A percentile compares a stretch with the other conserved stretches of the same genome.
Conservation (phyloP, 1,139 yeast genomes). For the Nadsonia starkeyi-henricii region DNA sequence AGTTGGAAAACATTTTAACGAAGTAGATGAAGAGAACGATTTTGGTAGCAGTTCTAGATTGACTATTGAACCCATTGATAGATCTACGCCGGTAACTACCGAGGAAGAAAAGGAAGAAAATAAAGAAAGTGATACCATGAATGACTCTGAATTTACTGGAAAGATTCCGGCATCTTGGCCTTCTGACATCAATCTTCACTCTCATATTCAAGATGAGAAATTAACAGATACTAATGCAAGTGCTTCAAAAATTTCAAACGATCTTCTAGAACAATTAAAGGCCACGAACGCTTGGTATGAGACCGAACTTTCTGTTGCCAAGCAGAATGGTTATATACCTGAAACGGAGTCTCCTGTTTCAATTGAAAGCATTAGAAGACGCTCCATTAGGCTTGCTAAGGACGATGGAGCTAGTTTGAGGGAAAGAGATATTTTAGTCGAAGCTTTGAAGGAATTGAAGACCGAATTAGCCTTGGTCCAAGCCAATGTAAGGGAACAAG, state of each 20-base stretch:
- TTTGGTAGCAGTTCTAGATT: neutral
- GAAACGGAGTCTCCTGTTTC: constrained; percentile 19
- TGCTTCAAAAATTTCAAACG: constrained; percentile 5
- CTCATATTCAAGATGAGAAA: constrained; percentile 4
- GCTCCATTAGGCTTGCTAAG: constrained; percentile 18
- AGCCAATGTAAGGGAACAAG: constrained; percentile 19
- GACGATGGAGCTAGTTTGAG: constrained; percentile 16
- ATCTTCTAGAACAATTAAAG: constrained; percentile 19
- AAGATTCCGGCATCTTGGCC: constrained; percentile 6
- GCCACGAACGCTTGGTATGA: constrained; percentile 24
- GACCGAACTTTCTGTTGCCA: constrained; percentile 19
- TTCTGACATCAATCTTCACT: constrained; percentile 1
- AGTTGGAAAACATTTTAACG: too few species aligned
- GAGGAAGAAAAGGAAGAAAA: neutral
- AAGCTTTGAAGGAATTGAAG: constrained; percentile 21
- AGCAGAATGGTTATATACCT: constrained; percentile 19
- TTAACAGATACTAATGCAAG: too few species aligned
- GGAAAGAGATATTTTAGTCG: constrained; percentile 19
- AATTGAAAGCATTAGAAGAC: constrained; percentile 18
- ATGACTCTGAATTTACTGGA: constrained; percentile 3
- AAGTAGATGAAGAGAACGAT: neutral
- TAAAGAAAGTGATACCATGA: constrained; percentile 1
- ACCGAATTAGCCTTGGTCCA: constrained; percentile 23
- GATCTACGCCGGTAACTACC: neutral
- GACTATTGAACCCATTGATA: constrained; percentile 1